phyloP scores from a whole-genome alignment of 345 rosid genomes.

The Euphorbia pulcherrima region DNA sequence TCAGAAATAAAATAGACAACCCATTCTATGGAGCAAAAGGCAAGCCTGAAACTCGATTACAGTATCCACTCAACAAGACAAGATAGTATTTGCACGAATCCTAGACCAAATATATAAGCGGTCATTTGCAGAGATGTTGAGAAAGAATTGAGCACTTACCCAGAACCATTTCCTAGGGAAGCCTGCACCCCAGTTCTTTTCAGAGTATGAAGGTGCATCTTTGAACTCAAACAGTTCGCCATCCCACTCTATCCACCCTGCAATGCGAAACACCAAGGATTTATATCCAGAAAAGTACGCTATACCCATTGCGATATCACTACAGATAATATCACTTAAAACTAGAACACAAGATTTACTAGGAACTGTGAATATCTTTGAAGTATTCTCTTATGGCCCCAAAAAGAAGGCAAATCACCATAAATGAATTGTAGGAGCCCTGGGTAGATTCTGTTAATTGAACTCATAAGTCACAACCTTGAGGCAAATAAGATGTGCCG shows the following conservation, averaged over 20 bases:
- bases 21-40: background rate
- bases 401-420: conserved; percentile 6
- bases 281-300: conserved; percentile 5
- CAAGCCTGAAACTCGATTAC: background rate
- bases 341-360: background rate
- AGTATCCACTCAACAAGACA: background rate
- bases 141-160: conserved; percentile 45
- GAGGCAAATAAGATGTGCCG: background rate
- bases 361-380: background rate
- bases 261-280: conserved; percentile 15
- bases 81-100: background rate
- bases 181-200: conserved; percentile 97
- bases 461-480: background rate
- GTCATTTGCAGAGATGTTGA: conserved; percentile 17
- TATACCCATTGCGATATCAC: background rate
- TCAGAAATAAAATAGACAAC: background rate
- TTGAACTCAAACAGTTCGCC: conserved; percentile 82
- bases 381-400: background rate
- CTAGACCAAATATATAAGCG: conserved; percentile 9
- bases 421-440: background rate
- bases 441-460: background rate
- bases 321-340: background rate
- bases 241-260: conserved; percentile 99
- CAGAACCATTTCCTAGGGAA: conserved; percentile 99
- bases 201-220: conserved; percentile 93